Conservation (phyloP, 495 filamentous ascomycete species). For the Sordaria brevicollis region DNA sequence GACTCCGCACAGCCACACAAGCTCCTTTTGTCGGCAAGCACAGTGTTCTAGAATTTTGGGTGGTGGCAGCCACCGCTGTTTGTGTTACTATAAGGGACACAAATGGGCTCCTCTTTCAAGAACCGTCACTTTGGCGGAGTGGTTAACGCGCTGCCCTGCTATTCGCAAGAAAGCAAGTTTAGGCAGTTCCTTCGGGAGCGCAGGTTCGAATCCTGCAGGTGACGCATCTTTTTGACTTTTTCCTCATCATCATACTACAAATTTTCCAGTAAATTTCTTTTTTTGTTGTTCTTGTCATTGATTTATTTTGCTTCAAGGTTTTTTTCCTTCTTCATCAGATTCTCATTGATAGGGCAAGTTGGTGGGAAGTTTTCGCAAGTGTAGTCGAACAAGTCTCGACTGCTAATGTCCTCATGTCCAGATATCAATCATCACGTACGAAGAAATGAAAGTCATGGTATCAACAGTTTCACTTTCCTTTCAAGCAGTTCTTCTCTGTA, state of each 20-base stretch:
- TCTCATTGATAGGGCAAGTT: no score
- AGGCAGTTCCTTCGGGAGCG: constrained; percentile 4
- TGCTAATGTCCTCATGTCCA: no score
- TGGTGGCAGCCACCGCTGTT: neutral
- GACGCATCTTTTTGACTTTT: constrained; percentile 9
- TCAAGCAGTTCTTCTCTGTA: no score
- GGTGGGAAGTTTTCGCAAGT: no score
- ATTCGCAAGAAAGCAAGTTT: neutral
- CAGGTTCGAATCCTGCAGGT: constrained; percentile 11
- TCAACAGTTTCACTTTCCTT: no score
- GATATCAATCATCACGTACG: no score
- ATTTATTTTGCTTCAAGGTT: neutral
- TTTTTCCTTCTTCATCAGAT: no score
- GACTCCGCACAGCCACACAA: neutral
- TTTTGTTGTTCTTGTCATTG: neutral
- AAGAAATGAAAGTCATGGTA: no score
- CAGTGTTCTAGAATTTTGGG: neutral
- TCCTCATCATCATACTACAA: no score
- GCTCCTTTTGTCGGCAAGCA: neutral
- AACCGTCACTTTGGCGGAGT: constrained; percentile 13
- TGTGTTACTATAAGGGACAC: neutral
- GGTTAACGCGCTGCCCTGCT: constrained; percentile 12
- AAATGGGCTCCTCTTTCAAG: neutral
- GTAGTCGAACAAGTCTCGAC: no score
- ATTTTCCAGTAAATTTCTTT: neutral